Base-by-base conservation (phyloP, 768 basidiomycete species). In the Tulasnella sp. region DNA sequence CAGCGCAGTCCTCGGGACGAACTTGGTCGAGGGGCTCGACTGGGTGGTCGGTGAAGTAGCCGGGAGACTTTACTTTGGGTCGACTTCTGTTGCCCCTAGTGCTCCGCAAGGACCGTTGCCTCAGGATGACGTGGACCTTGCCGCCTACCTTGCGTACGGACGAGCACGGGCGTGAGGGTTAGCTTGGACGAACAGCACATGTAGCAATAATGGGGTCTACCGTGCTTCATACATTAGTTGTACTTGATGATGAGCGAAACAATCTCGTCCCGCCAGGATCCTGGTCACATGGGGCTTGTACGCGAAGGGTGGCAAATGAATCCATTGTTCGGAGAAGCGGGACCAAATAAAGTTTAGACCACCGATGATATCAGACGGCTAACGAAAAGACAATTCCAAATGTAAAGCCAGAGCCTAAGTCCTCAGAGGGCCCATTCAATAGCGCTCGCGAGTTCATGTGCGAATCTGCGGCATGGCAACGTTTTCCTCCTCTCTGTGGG, bases 11-110 rank as follows among this genome's bases (percentile, higher is more conserved):
- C 96, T 94, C 0, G 97, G 96, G 18, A 85, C 90, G 77, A 94
- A 96, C 83, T 86, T 98, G 20, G 87, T 94, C 13, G 86, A 90
- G 79, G 97, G 96, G 51, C 87, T 99, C 39, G 91, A 96, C 83
- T 98, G 97, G 97, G 89, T 95, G 35, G 94, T 98, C 23, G 88
- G 89, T 48, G 94, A 98, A 80, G 91, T 98, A 74, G 96, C 94
- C 5, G 88, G 89, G 61, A 88, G 96, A 81, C 85, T 98, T 42
- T 98, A 98, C 84, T 98, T 94, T 85, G 90, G 89, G 82, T 88
- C 90, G 29, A 67, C 61, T 6, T 26, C 61, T 23, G 61, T 67
- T 13, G 16, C 61, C 18, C 6, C 26, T 11, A 67, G 32, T 13
- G 61, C 32, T 5, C 61, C 61, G 61, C 29, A 67, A 67, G 61